Conservation (phyloP, 2,329 filamentous ascomycete genomes). For the Botrytis byssoidea region DNA sequence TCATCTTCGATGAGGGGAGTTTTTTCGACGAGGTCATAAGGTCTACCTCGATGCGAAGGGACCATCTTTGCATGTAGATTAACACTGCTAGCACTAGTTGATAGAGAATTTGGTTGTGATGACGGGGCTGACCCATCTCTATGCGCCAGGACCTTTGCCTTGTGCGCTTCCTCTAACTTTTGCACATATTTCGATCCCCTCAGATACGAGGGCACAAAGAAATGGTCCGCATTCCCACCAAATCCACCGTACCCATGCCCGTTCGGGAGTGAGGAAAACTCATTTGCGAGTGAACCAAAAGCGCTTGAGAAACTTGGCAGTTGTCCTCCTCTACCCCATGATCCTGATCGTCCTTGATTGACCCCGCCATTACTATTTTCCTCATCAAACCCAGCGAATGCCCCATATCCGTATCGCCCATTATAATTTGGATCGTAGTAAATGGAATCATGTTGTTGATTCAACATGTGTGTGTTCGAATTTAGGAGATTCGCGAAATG, state of each 20-base stretch:
- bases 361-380: slow-evolving; percentile 33
- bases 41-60: slow-evolving; percentile 70
- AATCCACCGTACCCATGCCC: slow-evolving; percentile 31
- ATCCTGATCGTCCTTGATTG: slow-evolving; percentile 30
- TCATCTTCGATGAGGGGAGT: slow-evolving; percentile 61
- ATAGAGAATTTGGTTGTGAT: slow-evolving; percentile 48
- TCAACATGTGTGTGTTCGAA: slow-evolving; percentile 12
- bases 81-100: slow-evolving; percentile 55
- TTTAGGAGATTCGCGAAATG: slow-evolving; percentile 37
- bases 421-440: slow-evolving; percentile 34
- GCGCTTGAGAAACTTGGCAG: slow-evolving; percentile 39
- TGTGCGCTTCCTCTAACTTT: slow-evolving; percentile 69
- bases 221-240: slow-evolving; percentile 43
- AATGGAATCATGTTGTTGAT: slow-evolving; percentile 32
- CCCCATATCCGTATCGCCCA: slow-evolving; percentile 30
- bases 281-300: slow-evolving; percentile 34
- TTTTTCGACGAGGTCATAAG: slow-evolving; percentile 82
- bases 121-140: slow-evolving; percentile 45
- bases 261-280: slow-evolving; percentile 30
- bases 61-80: slow-evolving; percentile 56
- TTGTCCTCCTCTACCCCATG: slow-evolving; percentile 35
- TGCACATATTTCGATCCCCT: slow-evolving; percentile 74
- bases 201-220: slow-evolving; percentile 85
- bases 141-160: slow-evolving; percentile 54
- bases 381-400: slow-evolving; percentile 31